These are phyloP conservation scores for Nakaseomyces kungkrabaensis DNA, from an alignment of 1,139 yeast species.

Conservation along the genomic window DNA sequence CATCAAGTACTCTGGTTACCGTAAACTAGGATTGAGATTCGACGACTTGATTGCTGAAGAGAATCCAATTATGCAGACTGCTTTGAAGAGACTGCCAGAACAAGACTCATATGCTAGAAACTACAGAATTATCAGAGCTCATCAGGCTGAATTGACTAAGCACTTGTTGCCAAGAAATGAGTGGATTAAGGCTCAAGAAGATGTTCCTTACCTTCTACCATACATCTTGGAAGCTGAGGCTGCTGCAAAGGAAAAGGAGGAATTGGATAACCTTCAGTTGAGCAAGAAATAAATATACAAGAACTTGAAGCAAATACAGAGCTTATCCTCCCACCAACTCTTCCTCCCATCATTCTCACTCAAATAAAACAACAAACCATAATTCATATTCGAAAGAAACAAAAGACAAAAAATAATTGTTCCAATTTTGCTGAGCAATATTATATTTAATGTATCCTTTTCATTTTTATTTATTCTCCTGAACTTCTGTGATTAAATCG, in stretches of 20 bases:
- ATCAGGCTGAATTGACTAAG: constrained; percentile 76
- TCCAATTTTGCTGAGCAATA: too few species aligned
- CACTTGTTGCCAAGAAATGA: constrained; percentile 75
- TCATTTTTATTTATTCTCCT: too few species aligned
- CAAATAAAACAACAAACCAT: too few species aligned
- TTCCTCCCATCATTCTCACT: too few species aligned
- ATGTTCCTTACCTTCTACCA: constrained; percentile 76
- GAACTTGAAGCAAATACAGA: too few species aligned
- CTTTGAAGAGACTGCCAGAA: constrained; percentile 77
- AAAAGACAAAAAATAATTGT: too few species aligned
- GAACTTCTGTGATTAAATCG: too few species aligned
- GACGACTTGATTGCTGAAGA: constrained; percentile 87
- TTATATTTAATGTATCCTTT: too few species aligned
- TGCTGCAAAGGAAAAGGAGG: constrained; percentile 79
- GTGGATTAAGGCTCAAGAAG: constrained; percentile 74
- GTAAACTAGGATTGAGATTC: constrained; percentile 81
- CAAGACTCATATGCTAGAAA: constrained; percentile 82
- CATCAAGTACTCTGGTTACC: constrained; percentile 74
- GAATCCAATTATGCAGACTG: constrained; percentile 76
- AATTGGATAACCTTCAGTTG: constrained; percentile 62
- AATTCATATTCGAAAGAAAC: too few species aligned
- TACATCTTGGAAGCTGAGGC: constrained; percentile 90
- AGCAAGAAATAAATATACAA: neutral
- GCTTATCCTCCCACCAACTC: too few species aligned
- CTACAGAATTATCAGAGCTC: constrained; percentile 85